Evolutionary conservation across 345 rosid genomes (phyloP), one percentile per base, ranked within the genome.

Genomic region (Hypericum perforatum): DNA sequence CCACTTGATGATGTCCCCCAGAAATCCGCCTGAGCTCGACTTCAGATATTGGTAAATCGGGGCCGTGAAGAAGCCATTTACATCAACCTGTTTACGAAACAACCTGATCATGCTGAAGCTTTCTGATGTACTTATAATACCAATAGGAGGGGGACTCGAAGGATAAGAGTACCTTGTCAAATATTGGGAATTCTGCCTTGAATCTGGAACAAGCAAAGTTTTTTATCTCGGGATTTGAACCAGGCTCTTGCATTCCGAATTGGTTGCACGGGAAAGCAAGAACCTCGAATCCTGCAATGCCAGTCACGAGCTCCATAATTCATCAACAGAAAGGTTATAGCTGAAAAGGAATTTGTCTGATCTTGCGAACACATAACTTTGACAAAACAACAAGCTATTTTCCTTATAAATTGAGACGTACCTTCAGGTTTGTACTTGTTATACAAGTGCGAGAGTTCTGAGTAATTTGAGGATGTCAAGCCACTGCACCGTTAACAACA

Each of bases 241-340:
- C 71, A 13, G 71, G 62, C 43, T 67, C 71, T 52, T 67, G 71
- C 16, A 61, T 62, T 51, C 71, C 71, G 45, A 67, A 61, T 38
- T 67, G 71, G 45, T 61, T 67, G 58, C 66, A 66, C 40, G 66
- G 71, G 50, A 66, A 66, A 29, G 71, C 71, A 8, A 66, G 71
- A 61, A 66, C 51, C 52, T 66, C 71, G 16, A 66, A 51, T 40
- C 71, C 71, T 66, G 57, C 41, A 48, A 11, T 16, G 38, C 9
- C 57, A 49, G 45, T 61, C n/a, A 54, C 37, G 40, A 7, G 37
- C 32, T 13, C 22, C 32, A 45, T 6, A 15, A 10, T 22, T 13
- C 22, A 13, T 9, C 37, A 48, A 7, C 9, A 5, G 52, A 22
- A 13, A 6, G 16, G 16, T 15, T 22, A 22, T 22, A 22, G 32